Percentiles rank a stretch among this genome's conserved stretches.
Evolutionary conservation across 306 rosid species (phyloP).

Genomic region (Vigna trinervia): DNA sequence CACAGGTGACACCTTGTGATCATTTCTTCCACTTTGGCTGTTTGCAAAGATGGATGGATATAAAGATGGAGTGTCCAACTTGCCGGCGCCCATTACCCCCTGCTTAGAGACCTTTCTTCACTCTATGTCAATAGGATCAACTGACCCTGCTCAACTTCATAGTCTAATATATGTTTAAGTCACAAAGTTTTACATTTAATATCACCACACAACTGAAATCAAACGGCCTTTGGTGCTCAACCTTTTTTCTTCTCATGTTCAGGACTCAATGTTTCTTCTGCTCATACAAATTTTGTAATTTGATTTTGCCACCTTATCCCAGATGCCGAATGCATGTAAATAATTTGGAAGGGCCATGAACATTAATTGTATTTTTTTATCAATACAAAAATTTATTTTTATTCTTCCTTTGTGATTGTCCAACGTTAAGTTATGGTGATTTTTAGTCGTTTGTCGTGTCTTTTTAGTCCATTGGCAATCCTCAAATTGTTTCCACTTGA

Average conservation of each 20-base stretch:
- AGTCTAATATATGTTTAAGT: slow-evolving; percentile 51
- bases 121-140: slow-evolving; percentile 57
- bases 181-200: slow-evolving; percentile 35
- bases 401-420: slow-evolving; percentile 3
- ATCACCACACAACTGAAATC: slow-evolving; percentile 22
- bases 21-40: slow-evolving; percentile 96
- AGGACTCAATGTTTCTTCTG: slow-evolving; percentile 18
- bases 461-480: background rate
- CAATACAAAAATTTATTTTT: background rate
- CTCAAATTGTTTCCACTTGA: background rate
- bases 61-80: slow-evolving; percentile 99
- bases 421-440: too few species aligned
- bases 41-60: slow-evolving; percentile 99
- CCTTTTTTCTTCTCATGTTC: slow-evolving; percentile 32
- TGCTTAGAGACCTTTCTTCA: slow-evolving; percentile 49
- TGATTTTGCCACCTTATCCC: slow-evolving; percentile 42
- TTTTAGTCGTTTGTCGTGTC: background rate
- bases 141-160: slow-evolving; percentile 61
- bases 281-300: slow-evolving; percentile 45
- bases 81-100: slow-evolving; percentile 92
- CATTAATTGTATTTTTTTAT: slow-evolving; percentile 26
- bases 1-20: slow-evolving; percentile 96
- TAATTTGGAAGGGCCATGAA: slow-evolving; percentile 14
- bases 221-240: slow-evolving; percentile 24
- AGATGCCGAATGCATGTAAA: slow-evolving; percentile 39